Conservation (phyloP, 257 asterid genomes). For the Solanum tarapatanum region DNA sequence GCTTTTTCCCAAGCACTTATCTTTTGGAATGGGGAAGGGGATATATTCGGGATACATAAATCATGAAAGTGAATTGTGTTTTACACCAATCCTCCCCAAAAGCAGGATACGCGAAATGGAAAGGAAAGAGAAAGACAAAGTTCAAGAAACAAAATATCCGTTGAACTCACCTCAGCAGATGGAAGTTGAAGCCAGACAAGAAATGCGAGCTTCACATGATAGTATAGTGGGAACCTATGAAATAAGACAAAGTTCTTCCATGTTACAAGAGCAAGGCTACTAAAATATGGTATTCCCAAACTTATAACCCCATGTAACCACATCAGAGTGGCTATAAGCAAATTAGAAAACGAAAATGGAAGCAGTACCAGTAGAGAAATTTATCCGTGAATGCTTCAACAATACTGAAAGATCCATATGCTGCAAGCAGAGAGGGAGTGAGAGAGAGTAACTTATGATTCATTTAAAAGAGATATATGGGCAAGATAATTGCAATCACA, state of each 20-base stretch:
- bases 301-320: neutral
- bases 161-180: conserved; percentile 51
- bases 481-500: neutral
- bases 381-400: conserved; percentile 79
- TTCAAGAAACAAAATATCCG: neutral
- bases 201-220: conserved; percentile 86
- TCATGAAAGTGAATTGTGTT: neutral
- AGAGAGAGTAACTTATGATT: neutral
- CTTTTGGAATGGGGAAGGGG: neutral
- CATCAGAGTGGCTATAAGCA: neutral
- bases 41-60: neutral
- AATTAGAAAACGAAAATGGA: neutral
- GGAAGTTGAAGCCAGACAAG: conserved; percentile 99
- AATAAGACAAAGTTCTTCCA: conserved; percentile 10
- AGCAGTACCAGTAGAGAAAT: conserved; percentile 61
- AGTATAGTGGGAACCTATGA: conserved; percentile 81
- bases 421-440: conserved; percentile 42
- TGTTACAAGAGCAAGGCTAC: neutral
- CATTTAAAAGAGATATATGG: neutral
- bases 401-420: conserved; percentile 78
- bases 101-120: neutral
- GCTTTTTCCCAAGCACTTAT: neutral
- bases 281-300: neutral
- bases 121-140: neutral
- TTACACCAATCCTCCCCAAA: neutral